These are phyloP conservation scores for Corchorus olitorius DNA, from an alignment of 345 rosid genomes.

Conservation along the genomic window DNA sequence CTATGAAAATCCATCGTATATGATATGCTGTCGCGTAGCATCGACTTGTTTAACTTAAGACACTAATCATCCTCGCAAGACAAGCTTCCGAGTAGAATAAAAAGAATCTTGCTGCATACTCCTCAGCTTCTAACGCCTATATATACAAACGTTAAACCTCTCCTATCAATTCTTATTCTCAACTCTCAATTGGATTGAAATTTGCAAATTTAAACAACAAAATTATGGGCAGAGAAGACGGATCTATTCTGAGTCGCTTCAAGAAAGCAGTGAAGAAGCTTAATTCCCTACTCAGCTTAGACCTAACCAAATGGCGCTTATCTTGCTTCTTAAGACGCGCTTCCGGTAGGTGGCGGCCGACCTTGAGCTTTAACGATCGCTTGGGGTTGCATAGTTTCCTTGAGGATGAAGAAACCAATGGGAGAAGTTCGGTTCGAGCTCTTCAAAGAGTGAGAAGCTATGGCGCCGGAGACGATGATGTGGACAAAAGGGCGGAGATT, in stretches of 20 bases:
- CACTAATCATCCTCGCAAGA: background rate
- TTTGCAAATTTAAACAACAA: background rate
- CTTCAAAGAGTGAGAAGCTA: conserved; percentile 45
- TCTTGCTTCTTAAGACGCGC: conserved; percentile 14
- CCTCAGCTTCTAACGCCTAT: background rate
- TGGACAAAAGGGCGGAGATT: conserved; percentile 40
- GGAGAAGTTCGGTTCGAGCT: conserved; percentile 17
- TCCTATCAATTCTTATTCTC: too few species aligned
- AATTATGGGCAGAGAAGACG: conserved; percentile 19
- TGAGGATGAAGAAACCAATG: conserved; percentile 20
- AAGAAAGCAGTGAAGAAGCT: conserved; percentile 37
- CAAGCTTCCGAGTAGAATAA: background rate
- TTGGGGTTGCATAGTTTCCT: conserved; percentile 29
- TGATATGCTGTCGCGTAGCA: background rate
- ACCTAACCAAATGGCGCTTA: conserved; percentile 26
- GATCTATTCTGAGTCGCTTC: conserved; percentile 20
- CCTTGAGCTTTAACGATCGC: conserved; percentile 38
- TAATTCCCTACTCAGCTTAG: conserved; percentile 21
- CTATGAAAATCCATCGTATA: background rate
- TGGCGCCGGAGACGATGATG: conserved; percentile 33
- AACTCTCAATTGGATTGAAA: background rate
- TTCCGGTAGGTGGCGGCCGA: background rate
- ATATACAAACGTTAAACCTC: background rate
- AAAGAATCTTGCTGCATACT: conserved; percentile 21
- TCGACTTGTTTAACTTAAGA: background rate